Evolutionary conservation across 2,329 filamentous ascomycete species (phyloP).

Genomic region (Thelonectria blattea): DNA sequence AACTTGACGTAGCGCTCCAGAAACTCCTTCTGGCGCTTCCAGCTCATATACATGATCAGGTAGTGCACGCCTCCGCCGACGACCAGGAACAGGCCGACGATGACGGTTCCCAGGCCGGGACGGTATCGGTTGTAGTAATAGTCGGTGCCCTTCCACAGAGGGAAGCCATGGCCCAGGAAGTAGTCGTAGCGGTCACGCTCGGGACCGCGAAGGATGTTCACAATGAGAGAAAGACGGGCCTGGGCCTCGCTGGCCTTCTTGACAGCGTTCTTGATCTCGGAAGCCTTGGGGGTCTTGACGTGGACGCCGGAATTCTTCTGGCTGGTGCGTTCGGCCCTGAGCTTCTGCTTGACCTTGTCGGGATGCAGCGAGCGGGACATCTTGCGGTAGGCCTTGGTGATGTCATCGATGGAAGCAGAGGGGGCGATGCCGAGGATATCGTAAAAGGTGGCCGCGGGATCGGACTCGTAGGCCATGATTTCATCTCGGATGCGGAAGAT

Average conservation of each 20-base stretch:
- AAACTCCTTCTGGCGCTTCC: constrained; percentile 90
- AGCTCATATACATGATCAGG: constrained; percentile 80
- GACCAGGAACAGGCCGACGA: constrained; percentile 80
- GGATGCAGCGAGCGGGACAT: constrained; percentile 84
- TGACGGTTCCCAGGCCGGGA: constrained; percentile 84
- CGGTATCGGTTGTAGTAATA: constrained; percentile 98
- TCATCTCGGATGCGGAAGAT: constrained; percentile 97
- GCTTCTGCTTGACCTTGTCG: constrained; percentile 90
- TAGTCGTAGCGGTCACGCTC: constrained; percentile 90
- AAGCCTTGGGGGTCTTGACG: constrained; percentile 72
- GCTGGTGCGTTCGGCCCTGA: constrained; percentile 72
- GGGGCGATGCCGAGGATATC: constrained; percentile 82
- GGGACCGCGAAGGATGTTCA: constrained; percentile 82
- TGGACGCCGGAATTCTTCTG: constrained; percentile 64
- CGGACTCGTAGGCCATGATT: constrained; percentile 76
- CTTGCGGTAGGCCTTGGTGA: constrained; percentile 93
- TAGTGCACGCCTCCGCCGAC: constrained; percentile 89
- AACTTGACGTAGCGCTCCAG: constrained; percentile 90
- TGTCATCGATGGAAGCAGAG: constrained; percentile 80
- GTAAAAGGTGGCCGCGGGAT: constrained; percentile 86
- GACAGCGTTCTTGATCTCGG: constrained; percentile 77
- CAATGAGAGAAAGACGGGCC: constrained; percentile 82
- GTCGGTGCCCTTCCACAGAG: constrained; percentile 93
- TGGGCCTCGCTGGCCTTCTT: constrained; percentile 85
- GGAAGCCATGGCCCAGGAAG: constrained; percentile 92